Evolutionary conservation across 2,329 filamentous ascomycete species (phyloP), one percentile per base, ranked within the genome.

Genomic region (Fusarium sterilihyphosum): DNA sequence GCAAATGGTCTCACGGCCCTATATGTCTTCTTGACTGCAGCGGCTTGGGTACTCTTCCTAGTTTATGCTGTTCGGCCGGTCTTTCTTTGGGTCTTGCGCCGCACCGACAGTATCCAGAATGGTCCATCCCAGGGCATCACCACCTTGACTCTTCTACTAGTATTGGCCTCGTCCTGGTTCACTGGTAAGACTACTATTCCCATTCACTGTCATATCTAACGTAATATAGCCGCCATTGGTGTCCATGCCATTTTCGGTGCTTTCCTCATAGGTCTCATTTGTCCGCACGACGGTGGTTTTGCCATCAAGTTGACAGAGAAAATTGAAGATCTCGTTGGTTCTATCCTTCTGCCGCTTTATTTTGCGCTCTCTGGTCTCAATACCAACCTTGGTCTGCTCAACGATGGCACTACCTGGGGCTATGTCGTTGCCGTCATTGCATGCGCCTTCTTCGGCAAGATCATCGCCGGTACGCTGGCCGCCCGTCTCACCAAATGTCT

Each of bases 161-260:
- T 93, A 0, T 86, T 98, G 22, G 87, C 89, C 1, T 96, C 94
- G 0, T 88, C 95, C 9, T 97, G 95, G 86, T 97, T 97, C 80
- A 97, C 95, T 0, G 87, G 92, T 64, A 63, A 61, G 74, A 11
- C 65, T 6, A 1, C 0, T 2, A 3, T 11, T 22, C 12, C 5
- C 20, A 53, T 33, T 17, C 6, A 29, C 22, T 7, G 0, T 8
- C n/a, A 11, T 24, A 14, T 14, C 47, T 71, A 35, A 70, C 31
- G 16, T 5, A 0, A 3, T 29, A 8, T 20, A 79, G 77, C 77
- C 14, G 93, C 96, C 68, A 98, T 98, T 79, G 96, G 96, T 53
- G 92, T 98, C 3, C 96, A 98, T 81, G 90, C 96, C 64, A 98
- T 98, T 80, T 98, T 98, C 78, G 96, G 96, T 47, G 95, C 93